phyloP scores from a whole-genome alignment of 495 filamentous ascomycete species.

The Lasiosphaeris hirsuta region DNA sequence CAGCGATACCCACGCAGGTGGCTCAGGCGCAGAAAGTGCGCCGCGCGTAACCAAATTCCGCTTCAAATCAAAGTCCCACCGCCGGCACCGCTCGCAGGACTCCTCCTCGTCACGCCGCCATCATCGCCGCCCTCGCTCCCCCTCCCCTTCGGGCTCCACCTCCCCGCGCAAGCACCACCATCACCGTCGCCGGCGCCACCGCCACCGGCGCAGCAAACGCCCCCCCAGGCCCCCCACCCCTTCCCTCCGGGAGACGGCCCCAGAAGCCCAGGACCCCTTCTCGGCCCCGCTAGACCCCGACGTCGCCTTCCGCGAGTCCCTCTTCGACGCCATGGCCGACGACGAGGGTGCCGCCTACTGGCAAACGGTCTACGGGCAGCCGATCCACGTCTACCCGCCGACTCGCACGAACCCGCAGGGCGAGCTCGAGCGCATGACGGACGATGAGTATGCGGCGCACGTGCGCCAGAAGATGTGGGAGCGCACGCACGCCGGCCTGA shows the following conservation, averaged over 20 bases:
- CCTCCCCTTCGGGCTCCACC: not conserved
- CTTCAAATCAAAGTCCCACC: conserved; percentile 15
- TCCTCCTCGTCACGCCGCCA: conserved; percentile 10
- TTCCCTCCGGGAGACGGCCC: conserved; percentile 5
- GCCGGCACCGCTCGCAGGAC: conserved; percentile 18
- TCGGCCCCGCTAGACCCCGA: conserved; percentile 58
- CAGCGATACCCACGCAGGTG: conserved; percentile 31
- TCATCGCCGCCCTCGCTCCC: not conserved
- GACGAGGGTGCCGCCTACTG: conserved; percentile 95
- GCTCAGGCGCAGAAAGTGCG: not conserved
- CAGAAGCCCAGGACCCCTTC: conserved; percentile 41
- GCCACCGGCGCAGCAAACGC: conserved; percentile 25
- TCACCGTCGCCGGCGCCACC: conserved; percentile 15
- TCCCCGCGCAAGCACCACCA: conserved; percentile 22
- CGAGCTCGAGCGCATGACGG: conserved; percentile 79
- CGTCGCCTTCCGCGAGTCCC: conserved; percentile 84
- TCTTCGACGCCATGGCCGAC: conserved; percentile 98
- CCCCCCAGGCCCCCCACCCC: conserved; percentile 24
- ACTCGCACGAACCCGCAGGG: conserved; percentile 37
- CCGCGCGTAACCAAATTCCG: conserved; percentile 11
- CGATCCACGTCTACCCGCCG: conserved; percentile 54
- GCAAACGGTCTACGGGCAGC: conserved; percentile 92
- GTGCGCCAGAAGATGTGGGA: conserved; percentile 93
- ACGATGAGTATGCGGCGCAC: conserved; percentile 83
- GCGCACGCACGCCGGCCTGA: conserved; percentile 65